Percentiles rank a stretch among this genome's conserved stretches.
Conservation (phyloP, 345 rosid species). For the Eucalyptus camaldulensis region DNA sequence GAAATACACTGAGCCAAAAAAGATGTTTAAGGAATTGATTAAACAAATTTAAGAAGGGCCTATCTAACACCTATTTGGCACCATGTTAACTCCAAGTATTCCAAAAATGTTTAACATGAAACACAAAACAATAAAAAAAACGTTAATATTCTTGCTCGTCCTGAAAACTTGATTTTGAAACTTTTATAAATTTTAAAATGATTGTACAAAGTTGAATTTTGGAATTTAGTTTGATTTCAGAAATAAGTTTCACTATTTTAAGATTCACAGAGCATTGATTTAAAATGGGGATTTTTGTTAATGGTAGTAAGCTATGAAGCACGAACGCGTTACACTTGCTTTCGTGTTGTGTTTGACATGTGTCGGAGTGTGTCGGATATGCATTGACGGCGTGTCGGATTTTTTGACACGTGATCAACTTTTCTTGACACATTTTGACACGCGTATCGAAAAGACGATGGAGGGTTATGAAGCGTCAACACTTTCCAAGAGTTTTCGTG, state of each 20-base stretch:
- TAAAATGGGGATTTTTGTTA: neutral
- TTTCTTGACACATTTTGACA: too few relatives aligned
- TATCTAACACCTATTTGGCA: neutral
- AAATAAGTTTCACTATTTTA: neutral
- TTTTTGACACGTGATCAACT: too few relatives aligned
- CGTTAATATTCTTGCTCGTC: neutral
- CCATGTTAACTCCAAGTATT: neutral
- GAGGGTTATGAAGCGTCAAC: too few relatives aligned
- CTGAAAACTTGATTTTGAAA: rapidly evolving
- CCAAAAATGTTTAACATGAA: neutral
- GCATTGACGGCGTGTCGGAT: too few relatives aligned
- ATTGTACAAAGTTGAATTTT: neutral
- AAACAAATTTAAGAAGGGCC: neutral
- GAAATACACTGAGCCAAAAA: rapidly evolving
- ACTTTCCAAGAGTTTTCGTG: too few relatives aligned
- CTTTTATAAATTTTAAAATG: neutral
- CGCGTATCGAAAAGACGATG: too few relatives aligned
- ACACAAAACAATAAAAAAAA: too few relatives aligned
- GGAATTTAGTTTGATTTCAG: neutral
- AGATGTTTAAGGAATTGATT: neutral
- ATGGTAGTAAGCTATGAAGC: neutral
- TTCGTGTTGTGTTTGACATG: too few relatives aligned
- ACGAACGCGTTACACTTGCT: too few relatives aligned
- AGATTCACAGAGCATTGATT: neutral
- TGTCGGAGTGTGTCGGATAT: too few relatives aligned